Conservation (phyloP, 768 basidiomycete genomes). For the Serendipita sp. region DNA sequence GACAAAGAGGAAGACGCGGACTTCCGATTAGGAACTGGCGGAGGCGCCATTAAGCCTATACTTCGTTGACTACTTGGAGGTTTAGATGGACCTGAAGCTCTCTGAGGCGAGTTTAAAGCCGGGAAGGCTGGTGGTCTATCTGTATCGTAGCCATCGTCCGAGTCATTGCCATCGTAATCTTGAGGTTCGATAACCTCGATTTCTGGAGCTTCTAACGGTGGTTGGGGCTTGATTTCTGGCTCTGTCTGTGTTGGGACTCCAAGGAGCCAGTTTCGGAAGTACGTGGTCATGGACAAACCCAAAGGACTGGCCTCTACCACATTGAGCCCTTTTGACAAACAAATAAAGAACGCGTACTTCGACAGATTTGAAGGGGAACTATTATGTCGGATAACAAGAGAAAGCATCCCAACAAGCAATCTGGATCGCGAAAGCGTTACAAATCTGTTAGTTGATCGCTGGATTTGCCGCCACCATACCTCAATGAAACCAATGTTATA, state of each 20-base stretch:
- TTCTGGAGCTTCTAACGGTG: not conserved
- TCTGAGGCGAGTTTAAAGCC: slow-evolving; percentile 20
- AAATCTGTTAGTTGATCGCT: not conserved
- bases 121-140: slow-evolving; percentile 21
- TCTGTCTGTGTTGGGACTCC: not conserved
- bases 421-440: not conserved
- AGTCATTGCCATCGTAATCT: not conserved
- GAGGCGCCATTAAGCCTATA: not conserved
- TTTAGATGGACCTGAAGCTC: slow-evolving; percentile 14
- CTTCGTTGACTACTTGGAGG: not conserved
- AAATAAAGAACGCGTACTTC: not conserved
- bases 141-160: slow-evolving; percentile 5
- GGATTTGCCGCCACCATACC: not conserved
- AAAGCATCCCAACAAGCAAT: not conserved
- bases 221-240: not conserved
- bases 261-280: slow-evolving; percentile 2
- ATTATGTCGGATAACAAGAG: not conserved
- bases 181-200: not conserved
- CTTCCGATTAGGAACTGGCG: not conserved
- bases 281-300: slow-evolving; percentile 1
- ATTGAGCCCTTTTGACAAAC: not conserved
- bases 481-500: not conserved
- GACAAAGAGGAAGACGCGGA: not conserved
- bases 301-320: not conserved
- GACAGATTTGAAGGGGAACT: not conserved